phyloP scores from a whole-genome alignment of 2,329 filamentous ascomycete genomes.

The Monascus ruber region DNA sequence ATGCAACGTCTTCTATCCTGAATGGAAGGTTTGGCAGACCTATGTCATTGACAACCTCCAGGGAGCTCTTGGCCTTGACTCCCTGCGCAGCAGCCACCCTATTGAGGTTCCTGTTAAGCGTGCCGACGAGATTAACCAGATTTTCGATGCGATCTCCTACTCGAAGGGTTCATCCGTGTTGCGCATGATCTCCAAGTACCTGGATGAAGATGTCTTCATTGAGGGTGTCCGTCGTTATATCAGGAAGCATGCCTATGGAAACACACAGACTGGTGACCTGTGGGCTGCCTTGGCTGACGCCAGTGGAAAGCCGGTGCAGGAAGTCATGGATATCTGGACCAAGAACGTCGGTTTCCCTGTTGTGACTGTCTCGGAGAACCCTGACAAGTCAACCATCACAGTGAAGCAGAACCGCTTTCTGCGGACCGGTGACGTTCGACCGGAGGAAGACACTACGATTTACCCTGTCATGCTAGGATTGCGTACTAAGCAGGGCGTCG shows the following conservation, averaged over 20 bases:
- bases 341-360: conserved; percentile 94
- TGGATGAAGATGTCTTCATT: conserved; percentile 86
- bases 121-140: conserved; percentile 93
- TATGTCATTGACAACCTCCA: conserved; percentile 91
- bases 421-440: conserved; percentile 81
- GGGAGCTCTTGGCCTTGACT: conserved; percentile 76
- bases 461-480: conserved; percentile 86
- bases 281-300: conserved; percentile 81
- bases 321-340: conserved; percentile 93
- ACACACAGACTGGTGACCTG: conserved; percentile 81
- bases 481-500: conserved; percentile 69
- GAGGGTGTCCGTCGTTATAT: conserved; percentile 84
- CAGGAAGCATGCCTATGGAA: conserved; percentile 93
- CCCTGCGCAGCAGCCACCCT: conserved; percentile 84
- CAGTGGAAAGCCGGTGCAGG: conserved; percentile 79
- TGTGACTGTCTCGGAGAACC: conserved; percentile 69
- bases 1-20: conserved; percentile 88
- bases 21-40: conserved; percentile 96
- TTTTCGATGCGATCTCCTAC: conserved; percentile 96
- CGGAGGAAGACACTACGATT: conserved; percentile 77
- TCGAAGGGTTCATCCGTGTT: conserved; percentile 93
- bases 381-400: conserved; percentile 59
- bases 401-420: conserved; percentile 94
- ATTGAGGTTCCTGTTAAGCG: conserved; percentile 94
- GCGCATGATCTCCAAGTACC: conserved; percentile 92